Conservation (phyloP, 2,329 filamentous ascomycete genomes). For the Lecanicillium sp. region DNA sequence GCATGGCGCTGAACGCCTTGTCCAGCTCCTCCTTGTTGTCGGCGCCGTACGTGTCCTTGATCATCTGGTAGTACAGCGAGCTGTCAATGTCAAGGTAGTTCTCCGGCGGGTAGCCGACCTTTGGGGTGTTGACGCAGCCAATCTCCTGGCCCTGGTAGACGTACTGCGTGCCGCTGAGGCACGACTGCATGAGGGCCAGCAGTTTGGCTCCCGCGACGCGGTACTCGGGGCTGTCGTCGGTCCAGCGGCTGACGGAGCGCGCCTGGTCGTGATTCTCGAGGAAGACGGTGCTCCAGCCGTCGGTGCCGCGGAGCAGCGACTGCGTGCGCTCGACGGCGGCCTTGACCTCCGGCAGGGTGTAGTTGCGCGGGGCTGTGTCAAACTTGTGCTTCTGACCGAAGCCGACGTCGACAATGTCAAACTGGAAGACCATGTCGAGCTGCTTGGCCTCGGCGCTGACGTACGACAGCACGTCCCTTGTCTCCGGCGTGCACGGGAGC, state of each 20-base stretch:
- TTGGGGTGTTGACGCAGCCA: conserved; percentile 54
- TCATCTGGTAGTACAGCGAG: conserved; percentile 29
- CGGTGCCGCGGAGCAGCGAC: conserved; percentile 41
- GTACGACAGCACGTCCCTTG: conserved; percentile 49
- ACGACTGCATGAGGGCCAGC: conserved; percentile 44
- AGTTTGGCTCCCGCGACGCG: conserved; percentile 48
- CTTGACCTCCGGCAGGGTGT: conserved; percentile 40
- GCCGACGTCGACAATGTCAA: conserved; percentile 56
- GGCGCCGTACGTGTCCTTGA: conserved; percentile 18
- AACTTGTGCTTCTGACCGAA: conserved; percentile 43
- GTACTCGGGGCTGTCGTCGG: conserved; percentile 38
- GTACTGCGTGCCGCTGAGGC: conserved; percentile 53
- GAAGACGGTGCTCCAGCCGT: conserved; percentile 57
- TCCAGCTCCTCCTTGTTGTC: conserved; percentile 27
- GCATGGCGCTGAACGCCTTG: conserved; percentile 22
- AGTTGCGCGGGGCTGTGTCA: conserved; percentile 38
- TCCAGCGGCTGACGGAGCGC: conserved; percentile 48
- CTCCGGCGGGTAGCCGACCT: conserved; percentile 49
- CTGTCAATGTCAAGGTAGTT: conserved; percentile 43
- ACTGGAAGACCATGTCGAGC: conserved; percentile 64
- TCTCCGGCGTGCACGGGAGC: conserved; percentile 54
- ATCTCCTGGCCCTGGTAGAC: conserved; percentile 63
- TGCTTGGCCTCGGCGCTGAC: conserved; percentile 51
- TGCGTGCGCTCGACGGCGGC: conserved; percentile 41
- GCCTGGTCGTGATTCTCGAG: conserved; percentile 60